Evolutionary conservation across 192 early-diverging fungal genomes (phyloP).

Genomic region (Backusella macrospora): DNA sequence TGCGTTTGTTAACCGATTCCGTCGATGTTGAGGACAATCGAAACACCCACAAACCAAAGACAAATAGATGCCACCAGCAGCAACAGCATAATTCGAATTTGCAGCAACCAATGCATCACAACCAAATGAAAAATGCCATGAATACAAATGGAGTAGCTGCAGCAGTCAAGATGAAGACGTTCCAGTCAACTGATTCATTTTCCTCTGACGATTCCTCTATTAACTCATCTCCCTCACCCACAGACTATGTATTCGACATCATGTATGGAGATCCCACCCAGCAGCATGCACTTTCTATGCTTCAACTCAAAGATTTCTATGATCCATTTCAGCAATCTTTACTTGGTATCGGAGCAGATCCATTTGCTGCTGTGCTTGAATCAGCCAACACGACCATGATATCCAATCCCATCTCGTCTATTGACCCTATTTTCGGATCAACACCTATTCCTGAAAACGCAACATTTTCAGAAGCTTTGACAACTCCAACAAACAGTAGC

Average conservation of each 20-base stretch:
- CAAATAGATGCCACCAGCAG: neutral
- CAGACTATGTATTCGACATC: constrained; percentile 45
- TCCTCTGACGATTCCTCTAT: constrained; percentile 44
- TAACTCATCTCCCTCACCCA: constrained; percentile 39
- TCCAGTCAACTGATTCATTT: constrained; percentile 34
- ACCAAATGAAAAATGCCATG: neutral
- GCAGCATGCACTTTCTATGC: constrained; percentile 24
- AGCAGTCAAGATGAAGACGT: constrained; percentile 22
- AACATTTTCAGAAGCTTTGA: neutral
- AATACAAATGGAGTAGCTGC: neutral
- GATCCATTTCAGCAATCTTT: constrained; percentile 29
- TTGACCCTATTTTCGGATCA: constrained; percentile 5
- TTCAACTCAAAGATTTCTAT: constrained; percentile 41
- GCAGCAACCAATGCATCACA: neutral
- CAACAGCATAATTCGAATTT: neutral
- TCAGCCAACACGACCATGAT: neutral
- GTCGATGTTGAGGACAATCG: constrained; percentile 49
- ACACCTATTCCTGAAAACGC: neutral
- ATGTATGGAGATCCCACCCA: constrained; percentile 34
- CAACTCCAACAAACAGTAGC: neutral
- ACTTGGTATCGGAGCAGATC: neutral
- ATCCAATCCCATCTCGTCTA: neutral
- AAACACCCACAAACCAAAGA: constrained; percentile 10
- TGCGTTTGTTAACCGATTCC: constrained; percentile 50
- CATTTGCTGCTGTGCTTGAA: constrained; percentile 1